These are phyloP conservation scores for Calocybe cyanea DNA, from an alignment of 768 basidiomycete species.

Conservation along the genomic window DNA sequence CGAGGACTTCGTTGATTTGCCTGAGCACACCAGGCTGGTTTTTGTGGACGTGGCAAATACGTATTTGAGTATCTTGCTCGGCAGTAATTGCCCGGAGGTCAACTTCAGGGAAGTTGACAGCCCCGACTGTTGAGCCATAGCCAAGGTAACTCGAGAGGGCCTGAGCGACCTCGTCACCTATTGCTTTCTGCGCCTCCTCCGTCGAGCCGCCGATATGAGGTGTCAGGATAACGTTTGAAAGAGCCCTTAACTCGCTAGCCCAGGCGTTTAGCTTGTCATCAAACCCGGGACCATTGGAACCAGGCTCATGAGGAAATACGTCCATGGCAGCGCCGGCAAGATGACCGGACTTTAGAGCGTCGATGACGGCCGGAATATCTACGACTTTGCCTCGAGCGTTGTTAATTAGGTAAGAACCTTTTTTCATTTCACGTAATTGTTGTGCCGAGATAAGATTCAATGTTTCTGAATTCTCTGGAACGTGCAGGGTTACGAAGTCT, in stretches of 20 bases:
- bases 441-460: constrained; percentile 83
- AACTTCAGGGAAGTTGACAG: constrained; percentile 99
- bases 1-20: constrained; percentile 90
- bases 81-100: constrained; percentile 89
- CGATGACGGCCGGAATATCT: constrained; percentile 87
- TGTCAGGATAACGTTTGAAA: constrained; percentile 93
- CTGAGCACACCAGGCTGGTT: constrained; percentile 95
- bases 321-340: constrained; percentile 89
- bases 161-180: constrained; percentile 90
- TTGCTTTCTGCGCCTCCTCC: constrained; percentile 97
- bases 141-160: constrained; percentile 87
- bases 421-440: constrained; percentile 89
- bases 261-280: constrained; percentile 86
- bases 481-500: constrained; percentile 95
- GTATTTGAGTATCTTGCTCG: constrained; percentile 76
- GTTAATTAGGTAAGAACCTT: constrained; percentile 94
- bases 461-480: constrained; percentile 95
- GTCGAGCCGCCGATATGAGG: constrained; percentile 99
- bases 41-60: constrained; percentile 92
- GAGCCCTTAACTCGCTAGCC: constrained; percentile 66
- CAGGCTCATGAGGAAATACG: constrained; percentile 93
- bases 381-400: constrained; percentile 96
- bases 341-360: constrained; percentile 78
- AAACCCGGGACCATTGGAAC: constrained; percentile 85
- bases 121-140: constrained; percentile 85